phyloP scores from a whole-genome alignment of 768 basidiomycete species.

The Lactifluus pinguis region DNA sequence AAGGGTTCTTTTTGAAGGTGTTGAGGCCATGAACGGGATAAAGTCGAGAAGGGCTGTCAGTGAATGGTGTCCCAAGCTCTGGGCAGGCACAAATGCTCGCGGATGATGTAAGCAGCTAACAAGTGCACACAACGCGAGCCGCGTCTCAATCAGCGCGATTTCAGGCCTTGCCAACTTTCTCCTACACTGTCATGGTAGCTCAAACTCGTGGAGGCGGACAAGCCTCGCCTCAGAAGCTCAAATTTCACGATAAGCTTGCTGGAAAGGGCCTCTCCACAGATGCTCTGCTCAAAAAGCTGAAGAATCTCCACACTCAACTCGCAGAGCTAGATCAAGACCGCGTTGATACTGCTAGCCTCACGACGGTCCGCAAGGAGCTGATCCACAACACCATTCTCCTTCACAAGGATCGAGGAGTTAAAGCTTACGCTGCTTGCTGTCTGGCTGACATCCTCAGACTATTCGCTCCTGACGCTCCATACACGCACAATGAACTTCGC shows the following conservation, averaged over 20 bases:
- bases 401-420: conserved; percentile 94
- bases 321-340: conserved; percentile 81
- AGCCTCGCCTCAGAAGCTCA: conserved; percentile 48
- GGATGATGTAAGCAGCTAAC: conserved; percentile 6
- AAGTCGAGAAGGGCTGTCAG: background rate
- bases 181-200: conserved; percentile 48
- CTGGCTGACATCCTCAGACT: conserved; percentile 88
- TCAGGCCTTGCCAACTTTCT: background rate
- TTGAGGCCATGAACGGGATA: conserved; percentile 17
- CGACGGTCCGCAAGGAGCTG: conserved; percentile 66
- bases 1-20: conserved; percentile 43
- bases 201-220: conserved; percentile 56
- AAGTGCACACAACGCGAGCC: conserved; percentile 18
- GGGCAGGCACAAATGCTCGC: background rate
- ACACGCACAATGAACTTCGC: conserved; percentile 77
- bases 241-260: conserved; percentile 75
- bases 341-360: conserved; percentile 67
- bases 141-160: conserved; percentile 10
- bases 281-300: conserved; percentile 77
- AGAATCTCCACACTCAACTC: conserved; percentile 66
- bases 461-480: conserved; percentile 96
- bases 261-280: conserved; percentile 74
- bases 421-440: conserved; percentile 90
- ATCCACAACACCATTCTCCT: conserved; percentile 71
- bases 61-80: no score